Evolutionary conservation across 371 early-diverging fungal species (phyloP).

Genomic region (Rhizopus sp.): DNA sequence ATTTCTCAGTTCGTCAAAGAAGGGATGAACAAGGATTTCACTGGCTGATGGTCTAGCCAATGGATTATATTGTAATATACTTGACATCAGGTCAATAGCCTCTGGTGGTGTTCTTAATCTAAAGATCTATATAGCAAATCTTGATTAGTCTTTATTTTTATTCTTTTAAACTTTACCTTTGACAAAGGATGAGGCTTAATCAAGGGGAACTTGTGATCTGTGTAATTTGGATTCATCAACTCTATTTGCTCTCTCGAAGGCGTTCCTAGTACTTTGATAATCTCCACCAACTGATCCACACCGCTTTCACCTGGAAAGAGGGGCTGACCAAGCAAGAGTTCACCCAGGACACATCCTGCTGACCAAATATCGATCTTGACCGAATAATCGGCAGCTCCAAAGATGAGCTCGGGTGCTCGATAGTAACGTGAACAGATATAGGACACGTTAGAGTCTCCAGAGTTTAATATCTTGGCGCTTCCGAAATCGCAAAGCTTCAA

Average conservation of each 20-base stretch:
- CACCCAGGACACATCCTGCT: constrained; percentile 96
- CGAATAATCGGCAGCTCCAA: constrained; percentile 90
- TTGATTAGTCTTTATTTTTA: background rate
- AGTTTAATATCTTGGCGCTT: constrained; percentile 88
- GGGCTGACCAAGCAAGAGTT: constrained; percentile 91
- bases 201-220: constrained; percentile 94
- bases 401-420: constrained; percentile 95
- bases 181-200: constrained; percentile 88
- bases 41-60: constrained; percentile 85
- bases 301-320: constrained; percentile 97
- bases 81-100: constrained; percentile 86
- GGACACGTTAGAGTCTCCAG: constrained; percentile 90
- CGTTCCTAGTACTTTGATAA: constrained; percentile 97
- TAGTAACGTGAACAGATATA: constrained; percentile 98
- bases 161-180: constrained; percentile 47
- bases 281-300: constrained; percentile 98
- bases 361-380: constrained; percentile 96
- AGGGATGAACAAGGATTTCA: constrained; percentile 94
- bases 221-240: constrained; percentile 92
- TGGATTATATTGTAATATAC: constrained; percentile 96
- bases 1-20: constrained; percentile 94
- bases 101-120: constrained; percentile 67
- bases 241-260: constrained; percentile 93
- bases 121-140: constrained; percentile 11
- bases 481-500: constrained; percentile 99